Conservation (phyloP, 2,329 filamentous ascomycete genomes). For the Moelleriella libera region DNA sequence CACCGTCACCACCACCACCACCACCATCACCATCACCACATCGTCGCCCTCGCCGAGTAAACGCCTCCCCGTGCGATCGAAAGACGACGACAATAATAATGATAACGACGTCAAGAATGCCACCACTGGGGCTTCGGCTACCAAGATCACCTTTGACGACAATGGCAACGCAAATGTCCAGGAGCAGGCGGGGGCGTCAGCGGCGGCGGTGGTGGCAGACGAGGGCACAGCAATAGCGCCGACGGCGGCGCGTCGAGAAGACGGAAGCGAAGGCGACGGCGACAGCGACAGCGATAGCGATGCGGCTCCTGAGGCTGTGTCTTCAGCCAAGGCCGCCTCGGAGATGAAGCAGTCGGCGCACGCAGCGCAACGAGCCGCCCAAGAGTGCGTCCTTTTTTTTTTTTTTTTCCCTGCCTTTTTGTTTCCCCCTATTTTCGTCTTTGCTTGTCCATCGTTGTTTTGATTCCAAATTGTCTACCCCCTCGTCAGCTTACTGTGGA, state of each 20-base stretch:
- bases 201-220: constrained; percentile 2
- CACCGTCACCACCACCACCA: neutral
- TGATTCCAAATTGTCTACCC: neutral
- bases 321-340: constrained; percentile 32
- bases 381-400: constrained; percentile 27
- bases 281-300: constrained; percentile 25
- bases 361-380: constrained; percentile 32
- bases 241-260: neutral
- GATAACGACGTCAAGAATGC: too few species aligned
- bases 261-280: constrained; percentile 35
- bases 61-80: constrained; percentile 18
- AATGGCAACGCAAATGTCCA: constrained; percentile 12
- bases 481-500: too few species aligned
- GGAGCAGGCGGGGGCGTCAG: too few species aligned
- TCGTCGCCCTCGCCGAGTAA: constrained; percentile 6
- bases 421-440: too few species aligned
- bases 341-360: constrained; percentile 30
- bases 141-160: constrained; percentile 17
- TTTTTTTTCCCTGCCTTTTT: neutral
- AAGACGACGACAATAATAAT: constrained; percentile 10
- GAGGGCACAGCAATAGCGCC: constrained; percentile 2
- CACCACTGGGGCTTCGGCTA: constrained; percentile 3
- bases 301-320: constrained; percentile 45
- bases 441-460: neutral
- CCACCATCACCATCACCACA: constrained; percentile 2